Percentiles rank a stretch among this genome's conserved stretches.
phyloP scores from a whole-genome alignment of 805 yeast species.

The Myxozyma monticola region DNA sequence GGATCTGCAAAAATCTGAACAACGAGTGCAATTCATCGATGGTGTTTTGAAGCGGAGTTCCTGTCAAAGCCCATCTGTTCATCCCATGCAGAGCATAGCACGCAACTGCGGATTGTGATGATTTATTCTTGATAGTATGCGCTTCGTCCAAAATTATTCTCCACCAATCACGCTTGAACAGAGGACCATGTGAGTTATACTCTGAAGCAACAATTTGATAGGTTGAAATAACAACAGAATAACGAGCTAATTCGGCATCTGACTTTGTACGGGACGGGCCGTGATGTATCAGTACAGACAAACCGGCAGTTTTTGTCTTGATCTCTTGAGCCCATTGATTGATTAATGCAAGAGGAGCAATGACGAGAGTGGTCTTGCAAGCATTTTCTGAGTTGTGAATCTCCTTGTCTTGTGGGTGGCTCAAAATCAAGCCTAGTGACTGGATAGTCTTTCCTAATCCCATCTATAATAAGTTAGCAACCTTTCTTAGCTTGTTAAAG shows the following conservation, averaged over 20 bases:
- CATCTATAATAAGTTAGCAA: conserved; percentile 53
- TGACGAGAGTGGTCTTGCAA: conserved; percentile 42
- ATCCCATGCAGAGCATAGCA: conserved; percentile 44
- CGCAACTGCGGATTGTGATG: conserved; percentile 50
- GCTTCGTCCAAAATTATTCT: conserved; percentile 68
- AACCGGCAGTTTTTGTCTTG: conserved; percentile 37
- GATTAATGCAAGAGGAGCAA: conserved; percentile 47
- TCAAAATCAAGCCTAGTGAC: conserved; percentile 62
- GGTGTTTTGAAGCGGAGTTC: conserved; percentile 64
- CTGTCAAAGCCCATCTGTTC: conserved; percentile 61
- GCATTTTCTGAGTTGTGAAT: conserved; percentile 24
- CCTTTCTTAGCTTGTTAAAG: neutral
- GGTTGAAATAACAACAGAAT: conserved; percentile 85
- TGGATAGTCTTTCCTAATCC: conserved; percentile 88
- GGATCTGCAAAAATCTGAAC: conserved; percentile 43
- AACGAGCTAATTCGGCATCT: conserved; percentile 38
- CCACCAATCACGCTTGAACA: conserved; percentile 45
- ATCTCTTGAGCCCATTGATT: conserved; percentile 48
- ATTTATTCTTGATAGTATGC: conserved; percentile 56
- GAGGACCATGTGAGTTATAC: conserved; percentile 30
- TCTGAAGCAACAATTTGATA: conserved; percentile 68
- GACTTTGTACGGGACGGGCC: conserved; percentile 43
- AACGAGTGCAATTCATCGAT: conserved; percentile 55
- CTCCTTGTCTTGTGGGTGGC: conserved; percentile 47
- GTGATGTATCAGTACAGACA: conserved; percentile 34